Base-by-base conservation (phyloP, 2,329 filamentous ascomycete species). In the Penicillium sp. region DNA sequence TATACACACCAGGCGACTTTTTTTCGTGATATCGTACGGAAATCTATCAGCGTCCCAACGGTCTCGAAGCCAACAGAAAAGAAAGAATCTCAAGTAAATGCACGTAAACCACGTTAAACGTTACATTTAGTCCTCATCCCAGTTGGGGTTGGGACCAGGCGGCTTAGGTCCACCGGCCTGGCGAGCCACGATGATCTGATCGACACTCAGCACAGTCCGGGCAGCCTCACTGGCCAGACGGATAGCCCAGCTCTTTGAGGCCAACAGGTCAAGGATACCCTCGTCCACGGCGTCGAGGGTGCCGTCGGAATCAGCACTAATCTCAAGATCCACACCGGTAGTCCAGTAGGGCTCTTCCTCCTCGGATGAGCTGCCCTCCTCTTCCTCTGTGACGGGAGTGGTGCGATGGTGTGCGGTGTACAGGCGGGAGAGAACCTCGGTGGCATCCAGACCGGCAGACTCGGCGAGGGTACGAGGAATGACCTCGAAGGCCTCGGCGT, bases 91-190 rank as follows among this genome's bases (percentile, higher is more conserved):
- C 44, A 47, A 6, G 29, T 33, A 49, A 40, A 44, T 47, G 29
- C 49, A 53, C 51, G 51, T 42, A 20, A 41, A 49, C 26, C 49
- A 48, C 54, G 27, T 52, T 57, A 49, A 48, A 22, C 54, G 48
- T 41, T 50, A 37, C 56, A 60, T 65, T 70, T 75, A 81, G 69
- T 89, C 86, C 68, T 88, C 84, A 73, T 88, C 86, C 86, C 86
- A 87, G 70, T 85, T 85, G 44, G 92, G 89, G 78, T 97, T 97
- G 65, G 92, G 94, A 45, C 89, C 92, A 27, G 94, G 94, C 54
- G 93, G 93, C 83, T 99, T 99, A 22, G 95, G 94, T 35, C 94
- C 94, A 71, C 94, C 94, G 46, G 95, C 94, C 79, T 97, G 94
- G 78, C 93, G 87, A 60, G 95, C 92, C 55, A 99, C 94, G 72